phyloP scores from a whole-genome alignment of 2,329 filamentous ascomycete species.

The Exophiala oligosperma region DNA sequence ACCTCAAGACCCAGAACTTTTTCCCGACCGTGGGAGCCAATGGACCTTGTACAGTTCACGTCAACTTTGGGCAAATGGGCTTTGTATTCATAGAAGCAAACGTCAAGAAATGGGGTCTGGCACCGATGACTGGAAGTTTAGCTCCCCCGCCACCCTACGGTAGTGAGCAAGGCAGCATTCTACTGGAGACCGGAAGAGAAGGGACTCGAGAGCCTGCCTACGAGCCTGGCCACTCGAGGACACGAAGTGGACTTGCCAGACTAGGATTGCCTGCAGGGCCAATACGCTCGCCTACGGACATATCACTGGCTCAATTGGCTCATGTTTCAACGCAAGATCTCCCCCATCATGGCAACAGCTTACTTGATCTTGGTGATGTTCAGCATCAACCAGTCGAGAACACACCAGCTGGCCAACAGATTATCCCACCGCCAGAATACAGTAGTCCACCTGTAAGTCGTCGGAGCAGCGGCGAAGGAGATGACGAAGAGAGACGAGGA shows the following conservation, averaged over 20 bases:
- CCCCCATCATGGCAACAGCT: constrained; percentile 62
- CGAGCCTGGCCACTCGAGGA: constrained; percentile 68
- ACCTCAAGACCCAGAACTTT: constrained; percentile 91
- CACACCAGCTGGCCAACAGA: constrained; percentile 54
- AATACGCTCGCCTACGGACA: constrained; percentile 88
- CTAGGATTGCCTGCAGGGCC: constrained; percentile 70
- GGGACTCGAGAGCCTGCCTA: constrained; percentile 46
- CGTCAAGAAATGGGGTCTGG: constrained; percentile 98
- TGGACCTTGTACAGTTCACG: constrained; percentile 87
- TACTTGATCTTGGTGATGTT: constrained; percentile 49
- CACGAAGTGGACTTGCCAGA: constrained; percentile 75
- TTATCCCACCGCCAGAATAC: constrained; percentile 70
- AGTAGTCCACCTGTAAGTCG: constrained; percentile 57
- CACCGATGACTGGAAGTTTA: constrained; percentile 91
- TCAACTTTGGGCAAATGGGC: constrained; percentile 96
- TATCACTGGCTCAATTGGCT: constrained; percentile 84
- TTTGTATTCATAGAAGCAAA: constrained; percentile 99
- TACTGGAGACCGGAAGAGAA: constrained; percentile 79
- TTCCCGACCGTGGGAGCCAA: constrained; percentile 97
- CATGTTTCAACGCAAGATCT: constrained; percentile 65
- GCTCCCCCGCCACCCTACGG: constrained; percentile 96
- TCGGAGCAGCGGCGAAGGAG: constrained; percentile 59
- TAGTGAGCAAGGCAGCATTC: constrained; percentile 92
- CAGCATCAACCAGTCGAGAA: constrained; percentile 29
- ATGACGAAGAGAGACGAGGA: constrained; percentile 45